A percentile compares a stretch with the other conserved stretches of the same genome.
Evolutionary conservation across 75 land plant genomes (phyloP).

Genomic region (Gnetum montanum): DNA sequence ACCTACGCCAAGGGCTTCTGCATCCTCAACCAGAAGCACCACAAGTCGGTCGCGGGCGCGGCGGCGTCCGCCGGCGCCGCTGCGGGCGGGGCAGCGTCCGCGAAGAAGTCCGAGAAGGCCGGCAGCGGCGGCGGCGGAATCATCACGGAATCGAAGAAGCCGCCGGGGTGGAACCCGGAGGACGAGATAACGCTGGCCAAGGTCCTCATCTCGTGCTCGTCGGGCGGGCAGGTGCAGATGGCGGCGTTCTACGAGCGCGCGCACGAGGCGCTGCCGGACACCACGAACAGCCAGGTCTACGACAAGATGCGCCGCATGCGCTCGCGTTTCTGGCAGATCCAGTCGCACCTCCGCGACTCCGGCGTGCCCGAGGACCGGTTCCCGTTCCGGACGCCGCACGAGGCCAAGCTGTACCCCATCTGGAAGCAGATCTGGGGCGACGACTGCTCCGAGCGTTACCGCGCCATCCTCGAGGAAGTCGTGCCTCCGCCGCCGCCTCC

Average conservation of each 20-base stretch:
- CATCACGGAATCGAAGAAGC: too few species aligned
- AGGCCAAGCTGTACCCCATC: neutral
- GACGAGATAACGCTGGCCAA: neutral
- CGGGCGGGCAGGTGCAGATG: neutral
- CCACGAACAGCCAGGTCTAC: neutral
- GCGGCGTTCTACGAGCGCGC: neutral
- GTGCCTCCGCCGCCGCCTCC: neutral
- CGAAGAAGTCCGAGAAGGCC: neutral
- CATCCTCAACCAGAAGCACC: too few species aligned
- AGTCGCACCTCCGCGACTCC: neutral
- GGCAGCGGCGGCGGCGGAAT: neutral
- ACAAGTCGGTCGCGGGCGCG: neutral
- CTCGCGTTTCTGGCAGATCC: neutral
- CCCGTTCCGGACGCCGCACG: neutral
- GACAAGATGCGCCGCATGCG: conserved; percentile 1
- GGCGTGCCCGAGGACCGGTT: neutral
- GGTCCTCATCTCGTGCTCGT: neutral
- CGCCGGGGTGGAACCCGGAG: neutral
- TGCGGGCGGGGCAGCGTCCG: neutral
- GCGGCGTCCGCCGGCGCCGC: neutral
- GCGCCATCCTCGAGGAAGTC: neutral
- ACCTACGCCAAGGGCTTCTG: neutral
- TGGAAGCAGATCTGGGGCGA: conserved; percentile 3
- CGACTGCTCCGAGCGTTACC: neutral
- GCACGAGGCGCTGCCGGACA: neutral